phyloP scores from a whole-genome alignment of 1,139 yeast species.

The Pichia sp. region DNA sequence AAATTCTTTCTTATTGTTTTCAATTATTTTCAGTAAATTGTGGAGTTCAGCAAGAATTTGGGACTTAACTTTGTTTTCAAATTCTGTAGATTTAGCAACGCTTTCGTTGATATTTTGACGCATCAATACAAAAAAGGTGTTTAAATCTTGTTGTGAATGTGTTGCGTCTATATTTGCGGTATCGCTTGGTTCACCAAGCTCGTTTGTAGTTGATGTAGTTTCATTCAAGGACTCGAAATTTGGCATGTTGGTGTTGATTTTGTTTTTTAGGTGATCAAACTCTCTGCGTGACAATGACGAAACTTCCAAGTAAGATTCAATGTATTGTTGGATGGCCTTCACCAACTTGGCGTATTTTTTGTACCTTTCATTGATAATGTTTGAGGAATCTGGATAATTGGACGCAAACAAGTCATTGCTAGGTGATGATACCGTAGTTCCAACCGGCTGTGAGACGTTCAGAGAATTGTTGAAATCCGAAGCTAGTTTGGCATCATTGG shows the following conservation, averaged over 20 bases:
- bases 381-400: constrained; percentile 19
- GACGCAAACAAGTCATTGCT: no score
- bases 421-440: no score
- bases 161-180: constrained; percentile 19
- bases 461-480: no score
- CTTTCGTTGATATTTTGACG: constrained; percentile 16
- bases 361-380: constrained; percentile 22
- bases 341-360: constrained; percentile 25
- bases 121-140: constrained; percentile 20
- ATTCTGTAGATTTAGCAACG: constrained; percentile 13
- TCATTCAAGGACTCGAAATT: constrained; percentile 22
- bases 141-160: constrained; percentile 7
- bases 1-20: constrained; percentile 31
- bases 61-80: constrained; percentile 17
- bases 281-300: constrained; percentile 16
- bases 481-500: no score
- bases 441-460: no score
- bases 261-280: constrained; percentile 20
- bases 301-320: constrained; percentile 18
- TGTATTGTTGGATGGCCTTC: constrained; percentile 17
- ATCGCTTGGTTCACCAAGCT: constrained; percentile 21
- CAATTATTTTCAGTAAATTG: constrained; percentile 22
- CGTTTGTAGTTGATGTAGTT: constrained; percentile 1
- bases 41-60: constrained; percentile 24
- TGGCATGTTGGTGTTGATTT: constrained; percentile 17